Conservation (phyloP, 495 filamentous ascomycete species). For the Coniosporium apollinis region DNA sequence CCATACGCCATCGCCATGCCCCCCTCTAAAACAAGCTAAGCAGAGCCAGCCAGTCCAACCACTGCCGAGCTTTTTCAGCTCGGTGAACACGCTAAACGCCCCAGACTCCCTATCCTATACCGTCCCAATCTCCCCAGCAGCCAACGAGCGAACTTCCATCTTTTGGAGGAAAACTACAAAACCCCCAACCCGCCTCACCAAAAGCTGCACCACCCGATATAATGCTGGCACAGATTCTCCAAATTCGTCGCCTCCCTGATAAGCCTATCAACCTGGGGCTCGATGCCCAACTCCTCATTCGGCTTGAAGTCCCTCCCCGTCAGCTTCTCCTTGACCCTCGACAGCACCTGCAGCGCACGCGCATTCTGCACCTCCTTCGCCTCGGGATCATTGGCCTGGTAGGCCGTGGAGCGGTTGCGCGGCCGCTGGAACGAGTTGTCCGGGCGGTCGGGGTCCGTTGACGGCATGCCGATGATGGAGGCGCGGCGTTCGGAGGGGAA, state of each 20-base stretch:
- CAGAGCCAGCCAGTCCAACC: too few relatives aligned
- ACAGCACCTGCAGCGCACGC: constrained; percentile 77
- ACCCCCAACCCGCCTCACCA: constrained; percentile 52
- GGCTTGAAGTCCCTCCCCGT: constrained; percentile 53
- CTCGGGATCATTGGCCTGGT: constrained; percentile 23
- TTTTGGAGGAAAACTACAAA: too few relatives aligned
- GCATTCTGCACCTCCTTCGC: constrained; percentile 77
- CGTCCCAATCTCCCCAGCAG: too few relatives aligned
- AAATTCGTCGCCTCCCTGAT: constrained; percentile 88
- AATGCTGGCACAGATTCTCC: constrained; percentile 97
- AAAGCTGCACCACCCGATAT: constrained; percentile 95
- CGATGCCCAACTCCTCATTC: constrained; percentile 67
- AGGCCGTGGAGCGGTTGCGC: constrained; percentile 19
- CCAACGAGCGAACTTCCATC: too few relatives aligned
- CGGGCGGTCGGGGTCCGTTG: constrained; percentile 7
- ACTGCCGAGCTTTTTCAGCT: too few relatives aligned
- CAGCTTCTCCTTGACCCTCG: constrained; percentile 84
- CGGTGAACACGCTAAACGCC: too few relatives aligned
- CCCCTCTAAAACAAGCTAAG: too few relatives aligned
- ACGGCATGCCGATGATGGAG: constrained; percentile 49
- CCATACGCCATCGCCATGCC: too few relatives aligned
- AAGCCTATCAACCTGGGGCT: constrained; percentile 81
- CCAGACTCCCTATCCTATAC: too few relatives aligned
- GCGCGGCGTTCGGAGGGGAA: constrained; percentile 61
- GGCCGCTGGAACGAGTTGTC: constrained; percentile 13